Conservation (phyloP, 441 rosid genomes). For the Jatropha podagrica region DNA sequence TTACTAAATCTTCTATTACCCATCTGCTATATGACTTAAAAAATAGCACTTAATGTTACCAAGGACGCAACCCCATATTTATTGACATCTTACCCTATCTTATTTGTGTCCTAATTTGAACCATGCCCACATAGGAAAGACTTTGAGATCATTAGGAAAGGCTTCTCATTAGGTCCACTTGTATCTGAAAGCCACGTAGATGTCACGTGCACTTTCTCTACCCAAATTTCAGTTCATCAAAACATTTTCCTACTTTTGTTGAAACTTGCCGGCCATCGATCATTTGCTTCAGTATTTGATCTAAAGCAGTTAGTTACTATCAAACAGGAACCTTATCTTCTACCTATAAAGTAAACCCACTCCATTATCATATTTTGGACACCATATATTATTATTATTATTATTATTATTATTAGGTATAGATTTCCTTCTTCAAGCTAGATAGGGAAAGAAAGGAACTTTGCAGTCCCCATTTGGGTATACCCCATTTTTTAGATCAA, state of each 20-base stretch:
- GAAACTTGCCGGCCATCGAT: constrained; percentile 29
- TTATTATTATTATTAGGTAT: no score
- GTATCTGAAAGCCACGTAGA: constrained; percentile 24
- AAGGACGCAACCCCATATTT: neutral
- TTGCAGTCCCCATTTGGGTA: constrained; percentile 11
- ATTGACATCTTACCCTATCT: neutral
- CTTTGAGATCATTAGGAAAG: neutral
- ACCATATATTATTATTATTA: neutral
- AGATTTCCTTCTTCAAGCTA: neutral
- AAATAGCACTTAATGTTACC: neutral
- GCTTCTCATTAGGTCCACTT: constrained; percentile 33
- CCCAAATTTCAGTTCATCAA: constrained; percentile 10
- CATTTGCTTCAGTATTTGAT: constrained; percentile 6
- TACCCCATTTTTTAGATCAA: neutral
- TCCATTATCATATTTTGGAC: constrained; percentile 19
- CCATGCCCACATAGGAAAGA: neutral
- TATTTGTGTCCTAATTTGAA: neutral
- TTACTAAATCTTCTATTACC: constrained; percentile 39
- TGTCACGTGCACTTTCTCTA: constrained; percentile 30
- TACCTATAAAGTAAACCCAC: constrained; percentile 30
- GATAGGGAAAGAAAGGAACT: constrained; percentile 6
- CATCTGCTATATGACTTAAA: neutral
- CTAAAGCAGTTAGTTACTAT: constrained; percentile 20
- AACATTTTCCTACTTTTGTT: constrained; percentile 15
- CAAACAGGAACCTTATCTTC: constrained; percentile 35